Percentiles rank a stretch among this genome's conserved stretches.
These are phyloP conservation scores for Poa pratensis DNA, from an alignment of 176 grass and related monocot genomes.

Conservation along the genomic window DNA sequence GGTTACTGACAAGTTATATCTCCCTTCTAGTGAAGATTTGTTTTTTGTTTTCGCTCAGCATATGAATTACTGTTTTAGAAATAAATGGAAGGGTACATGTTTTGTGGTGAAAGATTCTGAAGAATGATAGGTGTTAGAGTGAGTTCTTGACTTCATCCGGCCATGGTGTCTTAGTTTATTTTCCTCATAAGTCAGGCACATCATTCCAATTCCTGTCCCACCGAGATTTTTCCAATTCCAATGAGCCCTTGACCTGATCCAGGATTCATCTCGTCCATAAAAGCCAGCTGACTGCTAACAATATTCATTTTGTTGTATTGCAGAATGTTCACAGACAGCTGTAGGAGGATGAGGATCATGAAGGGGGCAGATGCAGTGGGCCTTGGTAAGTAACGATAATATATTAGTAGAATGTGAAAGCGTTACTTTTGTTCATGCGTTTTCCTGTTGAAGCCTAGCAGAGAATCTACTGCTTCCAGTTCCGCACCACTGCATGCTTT, in stretches of 20 bases:
- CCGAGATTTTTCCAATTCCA: conserved; percentile 24
- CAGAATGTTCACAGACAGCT: conserved; percentile 61
- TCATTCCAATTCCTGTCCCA: not conserved
- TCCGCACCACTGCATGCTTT: conserved; percentile 14
- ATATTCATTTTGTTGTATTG: conserved; percentile 23
- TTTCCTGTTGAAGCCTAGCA: conserved; percentile 20
- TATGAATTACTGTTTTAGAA: not conserved
- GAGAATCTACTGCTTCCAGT: conserved; percentile 38
- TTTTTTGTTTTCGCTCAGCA: not conserved
- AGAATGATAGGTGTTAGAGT: not conserved
- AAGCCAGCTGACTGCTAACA: conserved; percentile 1
- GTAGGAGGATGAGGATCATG: conserved; percentile 65
- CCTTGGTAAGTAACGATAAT: conserved; percentile 50
- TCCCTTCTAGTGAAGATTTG: not conserved
- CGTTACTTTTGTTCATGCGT: conserved; percentile 10
- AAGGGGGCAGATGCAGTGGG: conserved; percentile 65
- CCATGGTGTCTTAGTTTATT: conserved; percentile 14
- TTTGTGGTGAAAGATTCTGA: conserved; percentile 3
- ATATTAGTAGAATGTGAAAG: conserved; percentile 4
- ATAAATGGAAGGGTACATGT: not conserved
- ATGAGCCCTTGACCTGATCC: conserved; percentile 33
- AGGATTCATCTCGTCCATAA: not conserved
- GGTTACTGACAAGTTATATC: not conserved
- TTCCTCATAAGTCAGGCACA: not conserved
- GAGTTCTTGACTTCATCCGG: not conserved